phyloP scores from a whole-genome alignment of 2,329 filamentous ascomycete genomes.

The Salinomyces thailandicus region DNA sequence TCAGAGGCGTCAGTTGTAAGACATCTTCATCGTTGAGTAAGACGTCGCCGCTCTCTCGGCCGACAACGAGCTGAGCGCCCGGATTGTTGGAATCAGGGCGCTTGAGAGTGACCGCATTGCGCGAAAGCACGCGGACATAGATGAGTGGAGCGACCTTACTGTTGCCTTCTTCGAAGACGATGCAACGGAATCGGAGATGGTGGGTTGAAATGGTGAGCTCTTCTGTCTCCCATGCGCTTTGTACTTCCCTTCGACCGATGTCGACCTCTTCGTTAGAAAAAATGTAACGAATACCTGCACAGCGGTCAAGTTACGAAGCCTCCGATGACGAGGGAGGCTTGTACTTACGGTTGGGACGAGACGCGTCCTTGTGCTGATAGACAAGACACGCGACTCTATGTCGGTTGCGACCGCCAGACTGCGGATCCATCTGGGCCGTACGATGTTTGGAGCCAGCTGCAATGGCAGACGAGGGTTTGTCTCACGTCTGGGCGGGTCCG shows the following conservation, averaged over 20 bases:
- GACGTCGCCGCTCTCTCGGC: slow-evolving; percentile 25
- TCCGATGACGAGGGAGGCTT: background rate
- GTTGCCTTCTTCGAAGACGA: slow-evolving; percentile 32
- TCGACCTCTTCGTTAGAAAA: slow-evolving; percentile 16
- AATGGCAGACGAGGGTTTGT: too few relatives aligned
- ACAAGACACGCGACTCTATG: background rate
- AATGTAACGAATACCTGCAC: background rate
- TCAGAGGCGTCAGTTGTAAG: slow-evolving; percentile 23
- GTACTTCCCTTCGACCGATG: slow-evolving; percentile 22
- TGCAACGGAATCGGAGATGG: slow-evolving; percentile 38
- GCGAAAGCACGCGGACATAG: slow-evolving; percentile 37
- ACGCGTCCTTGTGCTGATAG: background rate
- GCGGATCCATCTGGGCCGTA: too few relatives aligned
- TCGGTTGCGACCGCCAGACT: too few relatives aligned
- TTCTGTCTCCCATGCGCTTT: slow-evolving; percentile 13
- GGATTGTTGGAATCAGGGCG: slow-evolving; percentile 21
- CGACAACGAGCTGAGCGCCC: slow-evolving; percentile 19
- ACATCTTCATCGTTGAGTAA: slow-evolving; percentile 36
- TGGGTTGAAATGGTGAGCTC: slow-evolving; percentile 33
- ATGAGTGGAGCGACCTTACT: slow-evolving; percentile 33
- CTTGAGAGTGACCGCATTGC: slow-evolving; percentile 32
- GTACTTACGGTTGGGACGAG: background rate
- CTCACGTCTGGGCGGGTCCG: too few relatives aligned
- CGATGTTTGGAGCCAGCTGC: too few relatives aligned
- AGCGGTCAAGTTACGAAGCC: background rate